Evolutionary conservation across 2,329 filamentous ascomycete species (phyloP).

Genomic region (Arthroderma uncinatum): DNA sequence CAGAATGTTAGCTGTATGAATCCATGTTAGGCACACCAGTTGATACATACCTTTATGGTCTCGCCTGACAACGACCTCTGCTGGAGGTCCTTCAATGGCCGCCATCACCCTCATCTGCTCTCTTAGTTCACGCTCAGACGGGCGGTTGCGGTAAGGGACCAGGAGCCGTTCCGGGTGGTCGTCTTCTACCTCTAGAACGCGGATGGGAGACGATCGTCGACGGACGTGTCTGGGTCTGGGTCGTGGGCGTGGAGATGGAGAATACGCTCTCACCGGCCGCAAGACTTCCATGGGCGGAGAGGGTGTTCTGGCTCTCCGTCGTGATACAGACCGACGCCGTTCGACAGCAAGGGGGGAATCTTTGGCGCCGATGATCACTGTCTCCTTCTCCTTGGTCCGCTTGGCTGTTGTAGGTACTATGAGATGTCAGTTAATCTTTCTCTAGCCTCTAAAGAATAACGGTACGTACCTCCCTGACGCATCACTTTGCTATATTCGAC

Average conservation of each 20-base stretch:
- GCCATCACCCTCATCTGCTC: slow-evolving; percentile 56
- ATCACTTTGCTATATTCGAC: slow-evolving; percentile 47
- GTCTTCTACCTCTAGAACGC: slow-evolving; percentile 26
- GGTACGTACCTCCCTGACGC: slow-evolving; percentile 44
- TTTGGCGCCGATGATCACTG: slow-evolving; percentile 15
- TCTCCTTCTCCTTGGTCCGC: slow-evolving; percentile 13
- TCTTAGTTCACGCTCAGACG: slow-evolving; percentile 54
- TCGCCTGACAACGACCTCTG: slow-evolving; percentile 58
- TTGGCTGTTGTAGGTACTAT: slow-evolving; percentile 5
- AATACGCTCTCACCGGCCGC: not conserved
- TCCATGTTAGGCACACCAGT: too few relatives aligned
- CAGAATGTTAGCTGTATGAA: slow-evolving; percentile 3
- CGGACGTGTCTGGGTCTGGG: not conserved
- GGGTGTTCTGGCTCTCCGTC: not conserved
- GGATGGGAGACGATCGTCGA: slow-evolving; percentile 28
- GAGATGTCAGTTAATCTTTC: not conserved
- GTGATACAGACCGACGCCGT: slow-evolving; percentile 19
- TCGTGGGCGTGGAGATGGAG: slow-evolving; percentile 2
- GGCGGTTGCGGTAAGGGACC: slow-evolving; percentile 37
- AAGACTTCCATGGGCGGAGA: not conserved
- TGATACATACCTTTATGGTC: slow-evolving; percentile 79
- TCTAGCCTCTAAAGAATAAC: slow-evolving; percentile 20
- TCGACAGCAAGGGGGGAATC: slow-evolving; percentile 27
- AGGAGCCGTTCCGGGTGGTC: slow-evolving; percentile 32
- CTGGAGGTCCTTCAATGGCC: slow-evolving; percentile 56